Percentiles rank a stretch among this genome's conserved stretches.
These are phyloP conservation scores for Mycena chlorophos DNA, from an alignment of 768 basidiomycete genomes.

Conservation along the genomic window DNA sequence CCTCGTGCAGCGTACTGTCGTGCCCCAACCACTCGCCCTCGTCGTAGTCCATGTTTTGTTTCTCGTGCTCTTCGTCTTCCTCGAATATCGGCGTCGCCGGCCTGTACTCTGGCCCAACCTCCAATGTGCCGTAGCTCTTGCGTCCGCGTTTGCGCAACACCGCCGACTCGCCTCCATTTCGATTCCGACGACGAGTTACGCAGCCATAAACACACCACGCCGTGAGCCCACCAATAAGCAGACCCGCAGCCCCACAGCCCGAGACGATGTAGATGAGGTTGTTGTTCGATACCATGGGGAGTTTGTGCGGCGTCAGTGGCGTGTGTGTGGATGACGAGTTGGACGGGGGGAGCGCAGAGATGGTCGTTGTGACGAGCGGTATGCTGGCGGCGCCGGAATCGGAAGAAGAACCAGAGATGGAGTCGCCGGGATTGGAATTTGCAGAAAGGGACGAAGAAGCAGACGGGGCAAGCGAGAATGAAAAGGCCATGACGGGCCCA, in stretches of 20 bases:
- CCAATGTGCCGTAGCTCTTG: conserved; percentile 23
- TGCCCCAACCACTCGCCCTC: conserved; percentile 16
- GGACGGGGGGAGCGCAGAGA: conserved; percentile 33
- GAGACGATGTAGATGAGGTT: conserved; percentile 32
- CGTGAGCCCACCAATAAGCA: conserved; percentile 31
- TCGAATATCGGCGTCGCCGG: conserved; percentile 19
- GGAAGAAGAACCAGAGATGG: conserved; percentile 13
- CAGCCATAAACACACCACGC: conserved; percentile 41
- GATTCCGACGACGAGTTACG: conserved; percentile 24
- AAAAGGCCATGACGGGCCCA: conserved; percentile 4
- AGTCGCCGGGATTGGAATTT: background rate
- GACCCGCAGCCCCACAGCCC: conserved; percentile 31
- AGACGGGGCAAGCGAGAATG: conserved; percentile 7
- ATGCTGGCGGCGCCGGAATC: conserved; percentile 11
- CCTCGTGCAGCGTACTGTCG: conserved; percentile 11
- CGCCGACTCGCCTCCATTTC: background rate
- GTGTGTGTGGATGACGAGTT: conserved; percentile 20
- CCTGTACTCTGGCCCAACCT: conserved; percentile 26
- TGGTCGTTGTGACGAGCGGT: conserved; percentile 30
- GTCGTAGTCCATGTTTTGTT: conserved; percentile 1
- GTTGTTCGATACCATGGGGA: conserved; percentile 24
- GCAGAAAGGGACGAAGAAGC: conserved; percentile 12
- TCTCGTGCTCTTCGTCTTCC: conserved; percentile 11
- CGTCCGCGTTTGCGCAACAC: conserved; percentile 12
- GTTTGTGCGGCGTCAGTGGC: conserved; percentile 12